These are phyloP conservation scores for Parasitella parasitica DNA, from an alignment of 371 early-diverging fungal species.

Conservation along the genomic window DNA sequence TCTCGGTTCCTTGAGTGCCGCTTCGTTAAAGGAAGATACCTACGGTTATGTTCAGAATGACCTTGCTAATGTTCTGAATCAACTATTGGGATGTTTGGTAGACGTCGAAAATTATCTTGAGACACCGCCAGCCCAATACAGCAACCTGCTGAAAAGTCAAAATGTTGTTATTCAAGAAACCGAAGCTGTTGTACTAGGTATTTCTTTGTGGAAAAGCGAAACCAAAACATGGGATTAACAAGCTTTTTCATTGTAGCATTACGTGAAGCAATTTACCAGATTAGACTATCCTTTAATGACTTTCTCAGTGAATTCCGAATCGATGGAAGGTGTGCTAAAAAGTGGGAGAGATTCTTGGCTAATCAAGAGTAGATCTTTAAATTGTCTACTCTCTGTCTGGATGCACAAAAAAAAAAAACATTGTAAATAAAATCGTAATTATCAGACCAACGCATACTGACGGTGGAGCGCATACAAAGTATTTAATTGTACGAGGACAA, in stretches of 20 bases:
- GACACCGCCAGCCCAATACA: constrained; percentile 35
- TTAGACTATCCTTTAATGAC: constrained; percentile 40
- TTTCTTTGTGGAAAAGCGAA: background rate
- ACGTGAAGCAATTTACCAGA: constrained; percentile 54
- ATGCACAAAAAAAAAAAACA: no score
- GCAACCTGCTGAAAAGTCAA: constrained; percentile 16
- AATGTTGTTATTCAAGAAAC: constrained; percentile 17
- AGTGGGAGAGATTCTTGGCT: constrained; percentile 43
- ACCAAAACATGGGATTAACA: background rate
- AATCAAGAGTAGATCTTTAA: constrained; percentile 38
- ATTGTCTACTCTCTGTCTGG: no score
- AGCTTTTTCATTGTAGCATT: constrained; percentile 31
- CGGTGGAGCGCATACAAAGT: no score
- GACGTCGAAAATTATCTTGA: constrained; percentile 34
- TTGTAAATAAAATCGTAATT: no score
- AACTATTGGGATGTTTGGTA: constrained; percentile 41
- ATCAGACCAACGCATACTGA: no score
- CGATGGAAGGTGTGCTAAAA: constrained; percentile 31
- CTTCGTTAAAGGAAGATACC: constrained; percentile 53
- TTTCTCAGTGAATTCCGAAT: constrained; percentile 38
- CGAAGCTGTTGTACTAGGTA: constrained; percentile 31
- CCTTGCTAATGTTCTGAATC: constrained; percentile 45
- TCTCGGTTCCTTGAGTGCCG: constrained; percentile 45
- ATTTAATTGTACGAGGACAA: no score
- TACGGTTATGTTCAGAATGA: constrained; percentile 60